Conservation (phyloP, 2,329 filamentous ascomycete genomes). For the Penicillium sp. region DNA sequence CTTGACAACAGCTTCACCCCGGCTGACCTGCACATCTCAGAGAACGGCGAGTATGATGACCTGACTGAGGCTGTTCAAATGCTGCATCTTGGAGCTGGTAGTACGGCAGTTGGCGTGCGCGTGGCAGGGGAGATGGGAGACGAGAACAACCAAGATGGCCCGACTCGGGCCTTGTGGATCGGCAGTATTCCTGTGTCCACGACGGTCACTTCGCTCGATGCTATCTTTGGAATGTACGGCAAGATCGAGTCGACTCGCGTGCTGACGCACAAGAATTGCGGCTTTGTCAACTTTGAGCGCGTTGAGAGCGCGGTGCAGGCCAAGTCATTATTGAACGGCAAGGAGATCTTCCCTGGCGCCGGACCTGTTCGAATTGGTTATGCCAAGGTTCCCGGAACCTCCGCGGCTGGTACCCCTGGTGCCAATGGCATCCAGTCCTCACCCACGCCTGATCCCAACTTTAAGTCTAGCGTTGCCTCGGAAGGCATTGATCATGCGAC, state of each 20-base stretch:
- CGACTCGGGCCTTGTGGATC: slow-evolving; percentile 92
- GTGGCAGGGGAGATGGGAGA: slow-evolving; percentile 67
- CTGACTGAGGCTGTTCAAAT: slow-evolving; percentile 80
- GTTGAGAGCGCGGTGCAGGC: slow-evolving; percentile 89
- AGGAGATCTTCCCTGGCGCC: slow-evolving; percentile 96
- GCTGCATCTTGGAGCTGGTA: slow-evolving; percentile 62
- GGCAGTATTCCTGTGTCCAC: slow-evolving; percentile 97
- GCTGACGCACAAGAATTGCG: slow-evolving; percentile 97
- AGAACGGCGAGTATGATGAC: slow-evolving; percentile 77
- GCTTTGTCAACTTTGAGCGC: slow-evolving; percentile 95
- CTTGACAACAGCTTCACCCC: slow-evolving; percentile 76
- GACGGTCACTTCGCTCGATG: slow-evolving; percentile 88
- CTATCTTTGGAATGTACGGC: slow-evolving; percentile 94
- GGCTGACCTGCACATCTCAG: slow-evolving; percentile 71
- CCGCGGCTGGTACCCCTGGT: slow-evolving; percentile 76
- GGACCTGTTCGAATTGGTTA: slow-evolving; percentile 95
- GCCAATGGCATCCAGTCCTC: slow-evolving; percentile 86
- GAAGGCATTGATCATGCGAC: slow-evolving; percentile 36
- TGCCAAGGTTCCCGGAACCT: slow-evolving; percentile 89
- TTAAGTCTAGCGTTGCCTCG: slow-evolving; percentile 34
- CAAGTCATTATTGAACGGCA: slow-evolving; percentile 85
- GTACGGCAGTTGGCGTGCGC: slow-evolving; percentile 63
- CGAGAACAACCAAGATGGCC: slow-evolving; percentile 80
- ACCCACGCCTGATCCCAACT: slow-evolving; percentile 84
- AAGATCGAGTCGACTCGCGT: slow-evolving; percentile 89